These are phyloP conservation scores for Fraxinus latifolia DNA, from an alignment of 305 asterid genomes.

Conservation along the genomic window DNA sequence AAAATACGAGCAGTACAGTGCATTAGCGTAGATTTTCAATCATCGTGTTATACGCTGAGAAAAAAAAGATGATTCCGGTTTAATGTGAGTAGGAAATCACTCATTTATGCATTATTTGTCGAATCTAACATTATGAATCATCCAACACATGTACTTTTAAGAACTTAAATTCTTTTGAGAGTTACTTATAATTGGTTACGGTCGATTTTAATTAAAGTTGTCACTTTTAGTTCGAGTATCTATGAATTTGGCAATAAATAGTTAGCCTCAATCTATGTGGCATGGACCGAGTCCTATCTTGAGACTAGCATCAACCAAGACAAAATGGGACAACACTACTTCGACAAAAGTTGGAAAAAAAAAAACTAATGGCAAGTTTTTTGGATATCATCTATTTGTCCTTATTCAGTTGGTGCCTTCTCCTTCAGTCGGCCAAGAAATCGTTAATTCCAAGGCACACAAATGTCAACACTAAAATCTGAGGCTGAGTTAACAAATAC, in stretches of 20 bases:
- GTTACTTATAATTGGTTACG: too few relatives aligned
- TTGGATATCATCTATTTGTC: not conserved
- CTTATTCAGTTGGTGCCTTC: not conserved
- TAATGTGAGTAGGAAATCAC: not conserved
- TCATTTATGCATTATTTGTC: not conserved
- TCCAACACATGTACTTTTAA: not conserved
- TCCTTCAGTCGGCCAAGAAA: not conserved
- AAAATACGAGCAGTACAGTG: not conserved
- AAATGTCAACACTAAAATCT: not conserved
- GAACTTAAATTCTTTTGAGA: too few relatives aligned
- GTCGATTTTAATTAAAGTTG: too few relatives aligned
- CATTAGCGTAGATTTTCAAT: too few relatives aligned
- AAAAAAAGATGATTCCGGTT: not conserved
- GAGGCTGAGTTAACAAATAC: not conserved
- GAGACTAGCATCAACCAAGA: not conserved
- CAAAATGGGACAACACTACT: not conserved
- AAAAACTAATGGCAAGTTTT: not conserved
- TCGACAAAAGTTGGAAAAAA: not conserved
- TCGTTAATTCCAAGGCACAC: not conserved
- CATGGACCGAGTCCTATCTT: not conserved
- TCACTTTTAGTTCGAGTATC: not conserved
- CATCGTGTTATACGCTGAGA: not conserved
- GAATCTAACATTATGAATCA: not conserved
- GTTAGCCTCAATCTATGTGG: not conserved
- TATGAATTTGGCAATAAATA: not conserved